Percentiles rank a stretch among this genome's conserved stretches.
These are phyloP conservation scores for Blastobotrys muscicola DNA, from an alignment of 805 yeast species.

Conservation along the genomic window DNA sequence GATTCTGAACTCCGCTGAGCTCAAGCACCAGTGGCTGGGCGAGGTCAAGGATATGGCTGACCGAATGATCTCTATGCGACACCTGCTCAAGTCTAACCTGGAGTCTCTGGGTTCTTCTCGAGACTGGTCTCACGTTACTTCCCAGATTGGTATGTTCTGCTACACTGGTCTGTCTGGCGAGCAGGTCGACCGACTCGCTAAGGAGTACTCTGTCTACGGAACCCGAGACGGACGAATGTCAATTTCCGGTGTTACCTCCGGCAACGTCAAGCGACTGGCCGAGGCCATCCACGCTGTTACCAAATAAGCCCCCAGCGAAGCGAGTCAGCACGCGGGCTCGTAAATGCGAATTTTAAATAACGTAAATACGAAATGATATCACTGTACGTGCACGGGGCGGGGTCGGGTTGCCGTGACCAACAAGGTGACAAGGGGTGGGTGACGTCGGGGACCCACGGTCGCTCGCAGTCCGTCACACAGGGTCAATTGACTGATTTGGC, in stretches of 20 bases:
- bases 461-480: too few relatives aligned
- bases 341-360: too few relatives aligned
- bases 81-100: conserved; percentile 50
- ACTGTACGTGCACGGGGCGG: too few relatives aligned
- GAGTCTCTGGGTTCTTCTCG: conserved; percentile 45
- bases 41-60: conserved; percentile 75
- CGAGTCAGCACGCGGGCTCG: too few relatives aligned
- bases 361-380: not conserved
- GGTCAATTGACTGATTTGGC: too few relatives aligned
- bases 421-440: too few relatives aligned
- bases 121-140: conserved; percentile 77
- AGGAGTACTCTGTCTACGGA: conserved; percentile 69
- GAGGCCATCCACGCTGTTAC: conserved; percentile 30
- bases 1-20: conserved; percentile 51
- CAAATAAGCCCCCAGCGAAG: conserved; percentile 15
- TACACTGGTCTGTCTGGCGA: conserved; percentile 70
- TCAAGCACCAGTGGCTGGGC: conserved; percentile 64
- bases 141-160: conserved; percentile 95
- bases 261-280: conserved; percentile 54
- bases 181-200: conserved; percentile 63
- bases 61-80: conserved; percentile 67
- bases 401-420: too few relatives aligned
- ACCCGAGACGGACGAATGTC: conserved; percentile 89
- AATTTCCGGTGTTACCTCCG: conserved; percentile 76
- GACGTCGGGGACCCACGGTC: too few relatives aligned